Conservation (phyloP, 768 basidiomycete genomes). For the Gautieria morchelliformis region DNA sequence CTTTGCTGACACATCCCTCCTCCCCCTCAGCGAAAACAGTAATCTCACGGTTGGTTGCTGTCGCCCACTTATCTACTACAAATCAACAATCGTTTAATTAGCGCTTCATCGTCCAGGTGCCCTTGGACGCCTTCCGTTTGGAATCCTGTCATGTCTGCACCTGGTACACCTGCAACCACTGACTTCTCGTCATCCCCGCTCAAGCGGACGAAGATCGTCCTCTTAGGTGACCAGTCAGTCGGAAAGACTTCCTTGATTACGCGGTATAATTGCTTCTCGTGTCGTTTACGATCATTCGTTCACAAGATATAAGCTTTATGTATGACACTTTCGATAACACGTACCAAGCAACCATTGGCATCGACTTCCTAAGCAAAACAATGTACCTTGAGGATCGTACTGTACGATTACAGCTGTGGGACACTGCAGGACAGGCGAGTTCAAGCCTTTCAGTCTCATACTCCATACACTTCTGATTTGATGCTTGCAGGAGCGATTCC, state of each 20-base stretch:
- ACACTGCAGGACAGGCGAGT: slow-evolving; percentile 88
- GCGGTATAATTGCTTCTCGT: slow-evolving; percentile 40
- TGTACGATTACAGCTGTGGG: slow-evolving; percentile 95
- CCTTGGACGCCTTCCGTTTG: background rate
- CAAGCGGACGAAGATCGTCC: slow-evolving; percentile 93
- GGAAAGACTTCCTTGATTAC: slow-evolving; percentile 99
- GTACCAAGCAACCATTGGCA: slow-evolving; percentile 95
- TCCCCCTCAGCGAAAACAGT: background rate
- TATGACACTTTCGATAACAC: slow-evolving; percentile 99
- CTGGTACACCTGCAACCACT: slow-evolving; percentile 53
- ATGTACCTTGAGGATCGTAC: slow-evolving; percentile 99
- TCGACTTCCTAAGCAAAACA: slow-evolving; percentile 99
- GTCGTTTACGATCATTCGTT: background rate
- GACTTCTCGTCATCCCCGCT: slow-evolving; percentile 77
- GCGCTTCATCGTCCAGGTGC: too few species aligned
- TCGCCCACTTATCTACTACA: too few species aligned
- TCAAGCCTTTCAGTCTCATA: background rate
- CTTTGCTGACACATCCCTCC: background rate
- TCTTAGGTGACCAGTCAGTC: slow-evolving; percentile 94
- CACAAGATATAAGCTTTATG: slow-evolving; percentile 60
- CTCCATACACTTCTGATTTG: background rate
- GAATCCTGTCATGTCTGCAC: slow-evolving; percentile 9
- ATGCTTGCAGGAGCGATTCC: slow-evolving; percentile 75
- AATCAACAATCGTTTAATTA: too few species aligned
- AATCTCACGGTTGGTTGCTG: too few species aligned